Conservation (phyloP, 1,139 yeast species). For the Candida glucosophila region DNA sequence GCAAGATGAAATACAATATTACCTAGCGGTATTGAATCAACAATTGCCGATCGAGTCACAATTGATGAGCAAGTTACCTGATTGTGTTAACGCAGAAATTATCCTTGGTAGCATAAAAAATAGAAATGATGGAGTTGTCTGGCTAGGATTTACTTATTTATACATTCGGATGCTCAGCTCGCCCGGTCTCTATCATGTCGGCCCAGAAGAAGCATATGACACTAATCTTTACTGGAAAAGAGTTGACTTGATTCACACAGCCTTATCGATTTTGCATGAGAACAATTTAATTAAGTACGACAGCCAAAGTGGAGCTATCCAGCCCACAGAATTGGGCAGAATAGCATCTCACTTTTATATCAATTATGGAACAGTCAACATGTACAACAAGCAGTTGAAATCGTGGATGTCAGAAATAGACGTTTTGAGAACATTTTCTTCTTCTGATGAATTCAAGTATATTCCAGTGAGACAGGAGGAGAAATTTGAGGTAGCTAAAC, state of each 20-base stretch:
- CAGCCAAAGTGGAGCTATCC: conserved; percentile 29
- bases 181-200: conserved; percentile 71
- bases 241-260: conserved; percentile 67
- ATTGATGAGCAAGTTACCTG: conserved; percentile 61
- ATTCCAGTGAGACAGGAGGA: conserved; percentile 87
- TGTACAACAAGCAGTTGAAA: conserved; percentile 52
- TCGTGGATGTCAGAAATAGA: conserved; percentile 69
- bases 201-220: conserved; percentile 55
- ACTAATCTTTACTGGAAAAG: conserved; percentile 38
- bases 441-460: conserved; percentile 77
- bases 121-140: conserved; percentile 59
- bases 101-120: conserved; percentile 60
- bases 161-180: conserved; percentile 72
- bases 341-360: conserved; percentile 88
- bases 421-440: conserved; percentile 64
- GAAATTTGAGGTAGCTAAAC: conserved; percentile 60
- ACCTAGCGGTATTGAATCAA: conserved; percentile 79
- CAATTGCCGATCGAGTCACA: conserved; percentile 93
- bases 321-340: conserved; percentile 69
- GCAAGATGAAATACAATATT: conserved; percentile 79
- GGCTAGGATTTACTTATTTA: conserved; percentile 78
- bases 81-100: conserved; percentile 79
- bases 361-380: conserved; percentile 57
- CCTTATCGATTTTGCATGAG: conserved; percentile 48
- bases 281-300: conserved; percentile 57